Evolutionary conservation across 2,329 filamentous ascomycete species (phyloP), one percentile per base, ranked within the genome.

Genomic region (Fusarium heterosporum): DNA sequence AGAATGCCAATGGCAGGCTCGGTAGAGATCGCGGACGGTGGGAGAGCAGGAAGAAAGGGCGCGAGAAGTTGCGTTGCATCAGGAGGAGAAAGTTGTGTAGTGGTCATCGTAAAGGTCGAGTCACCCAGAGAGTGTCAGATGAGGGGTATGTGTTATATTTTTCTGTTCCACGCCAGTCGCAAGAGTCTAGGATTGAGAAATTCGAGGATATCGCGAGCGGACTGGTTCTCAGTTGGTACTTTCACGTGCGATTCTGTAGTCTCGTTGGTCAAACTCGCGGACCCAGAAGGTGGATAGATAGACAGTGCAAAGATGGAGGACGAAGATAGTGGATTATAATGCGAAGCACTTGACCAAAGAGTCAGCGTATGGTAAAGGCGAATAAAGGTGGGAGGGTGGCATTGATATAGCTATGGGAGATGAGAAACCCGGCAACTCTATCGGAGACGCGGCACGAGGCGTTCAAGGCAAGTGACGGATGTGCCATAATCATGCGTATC

Each of bases 31-130:
- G 87, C 80, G 32, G 88, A 87, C 25, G 85, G 82, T 12, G 87
- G 86, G 34, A 91, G 79, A 36, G 87, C 83, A 10, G 86, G 84
- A 45, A 91, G 81, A 56, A 90, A 80, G 46, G 86, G 84, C 14
- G 83, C 81, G 30, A 90, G 76, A 29, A 88, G 79, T 42, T 65
- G 60, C 55, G 81, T 77, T 56, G 82, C 73, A 73, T 84, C 79
- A 38, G 85, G 84, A 48, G 81, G 76, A 52, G 75, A 64, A 64
- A 85, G 72, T 54, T 70, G 65, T 25, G 70, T 63, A 40, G 70
- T 65, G 30, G 72, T 56, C 75, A 78, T 78, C 59, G 34, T 66
- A 70, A 52, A 54, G 26, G 38, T 13, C 28, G 17, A 41, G 50
- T 42, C 40, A 32, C 42, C 51, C 39, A 22, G 36, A 16, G 39